Evolutionary conservation across 2,329 filamentous ascomycete genomes (phyloP), one percentile per base, ranked within the genome.

Genomic region (Diaporthe vexans): DNA sequence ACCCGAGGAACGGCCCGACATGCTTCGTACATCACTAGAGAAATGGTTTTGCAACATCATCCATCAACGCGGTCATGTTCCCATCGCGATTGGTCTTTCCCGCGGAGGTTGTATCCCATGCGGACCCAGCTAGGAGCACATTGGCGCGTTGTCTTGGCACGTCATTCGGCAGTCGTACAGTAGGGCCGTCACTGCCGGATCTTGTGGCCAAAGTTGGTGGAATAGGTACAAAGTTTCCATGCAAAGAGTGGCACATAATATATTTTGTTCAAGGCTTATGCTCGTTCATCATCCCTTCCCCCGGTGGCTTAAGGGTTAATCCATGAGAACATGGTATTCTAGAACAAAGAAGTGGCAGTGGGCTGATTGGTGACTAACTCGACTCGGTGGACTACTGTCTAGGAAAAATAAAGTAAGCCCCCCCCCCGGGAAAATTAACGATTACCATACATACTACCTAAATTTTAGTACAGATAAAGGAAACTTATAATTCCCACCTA

Each of bases 201-300:
- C 0, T n/a, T 19, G 17, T 21, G 24, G 8, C 24, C 24, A 13
- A 11, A 48, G 21, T 10, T 15, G 17, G 40, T 48, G 26, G 11
- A 24, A 52, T 52, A 52, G 48, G 48, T 13, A 52, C n/a, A 26
- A 11, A 26, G 1, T 13, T 24, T 15, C 24, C 10, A 46, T 19
- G 40, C 10, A 21, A 9, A 46, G 59, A 40, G 24, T 63, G 19
- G 15, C 40, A 63, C 15, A 4, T 48, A 48, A n/a, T 33, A 33
- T 63, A 48, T 33, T 19, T 29, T 24, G 17, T 63, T 63, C 40
- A n/a, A 48, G 59, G 58, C 58, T 46, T 63, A 46, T 46, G 37
- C 37, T 63, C 58, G 46, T 15, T 33, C 40, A 33, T 10, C 40
- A 29, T 21, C 59, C 40, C 33, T 63, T 43, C 10, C 15, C 37